Base-by-base conservation (phyloP, 371 early-diverging fungal species). In the Syncephalastrum monosporum region DNA sequence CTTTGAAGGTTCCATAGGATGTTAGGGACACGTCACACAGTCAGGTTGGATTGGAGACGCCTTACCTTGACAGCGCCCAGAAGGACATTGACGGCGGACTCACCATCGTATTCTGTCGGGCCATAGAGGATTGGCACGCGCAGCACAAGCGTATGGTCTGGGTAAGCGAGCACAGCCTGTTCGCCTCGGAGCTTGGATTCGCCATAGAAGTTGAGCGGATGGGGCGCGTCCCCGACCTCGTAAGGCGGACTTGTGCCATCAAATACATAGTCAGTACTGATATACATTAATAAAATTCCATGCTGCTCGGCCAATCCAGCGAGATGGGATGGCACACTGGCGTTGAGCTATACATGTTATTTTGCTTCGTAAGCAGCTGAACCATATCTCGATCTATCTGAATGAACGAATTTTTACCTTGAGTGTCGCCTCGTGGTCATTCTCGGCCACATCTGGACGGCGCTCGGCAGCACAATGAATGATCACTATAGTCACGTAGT, bases 241-340 rank as follows among this genome's bases (percentile, higher is more conserved):
- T 92, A 95, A 13, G 91, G 92, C 24, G 93, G 91, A 1, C 65
- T 65, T 4, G 71, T 86, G 41, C 95, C 95, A 57, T 95, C 94
- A 77, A 94, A 95, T 12, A 95, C 94, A 63, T 93, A 93, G 69
- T 95, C 94, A 0, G 95, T 91, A n/a, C 92, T 92, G 17, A 95
- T 85, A 65, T 93, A 93, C 16, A 91, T 74, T 47, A 94, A 61
- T 64, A 81, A 72, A 23, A 85, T 75, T 6, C 73, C 75, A 7
- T 65, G 57, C 10, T 65, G 54, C 25, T 79, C 74, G 46, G 84
- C 77, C 16, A 81, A 55, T 21, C 54, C 63, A 1, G 88, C 92
- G 23, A 94, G 68, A 12, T 60, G 44, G 14, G 70, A 77, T 4
- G 92, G 80, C 10, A 83, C 81, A 44, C 78, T 68, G 4, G 86